Evolutionary conservation across 176 grass and related monocot genomes (phyloP), one percentile per base, ranked within the genome.

Genomic region (Eleusine indica): DNA sequence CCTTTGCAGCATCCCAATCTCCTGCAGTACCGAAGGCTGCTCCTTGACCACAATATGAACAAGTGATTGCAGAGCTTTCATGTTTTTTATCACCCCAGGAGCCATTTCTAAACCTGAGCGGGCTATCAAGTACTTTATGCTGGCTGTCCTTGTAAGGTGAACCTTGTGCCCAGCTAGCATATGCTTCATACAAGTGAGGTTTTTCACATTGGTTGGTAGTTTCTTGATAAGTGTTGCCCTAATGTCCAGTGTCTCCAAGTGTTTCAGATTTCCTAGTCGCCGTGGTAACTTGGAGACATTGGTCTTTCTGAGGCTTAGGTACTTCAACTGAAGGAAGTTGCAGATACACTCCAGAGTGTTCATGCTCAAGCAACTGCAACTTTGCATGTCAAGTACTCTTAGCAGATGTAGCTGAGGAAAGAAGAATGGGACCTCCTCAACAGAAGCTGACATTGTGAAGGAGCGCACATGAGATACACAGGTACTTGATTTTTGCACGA

Each of bases 301-400:
- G 10, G 72, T 56, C 22, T 63, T 54, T 60, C 83, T 71, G 14
- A 86, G 38, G 68, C 58, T 84, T 39, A 86, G 16, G 67, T 73
- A 83, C 32, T 82, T 90, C 47, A 90, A 49, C 22, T 77, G 83
- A 40, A 73, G 40, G 48, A 81, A 77, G 1, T 39, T 77, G 51
- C 48, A 62, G 16, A 85, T 82, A 15, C 58, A 30, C 9, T 78
- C 11, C 38, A 90, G 7, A 21, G 51, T 30, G 38, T 22, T 37
- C 10, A 43, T 53, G 49, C 37, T 35, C 16, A 86, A 13, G n/a
- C 4, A 56, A 5, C 14, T 56, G 38, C 67, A 77, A 32, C 57
- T 78, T 71, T 90, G 49, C 40, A 90, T 21, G 18, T 90, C 83
- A 62, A 90, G 38, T 44, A 90, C 63, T 43, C 83, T 65, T 40